These are phyloP conservation scores for Crotalaria pallida DNA, from an alignment of 306 rosid genomes.

Conservation along the genomic window DNA sequence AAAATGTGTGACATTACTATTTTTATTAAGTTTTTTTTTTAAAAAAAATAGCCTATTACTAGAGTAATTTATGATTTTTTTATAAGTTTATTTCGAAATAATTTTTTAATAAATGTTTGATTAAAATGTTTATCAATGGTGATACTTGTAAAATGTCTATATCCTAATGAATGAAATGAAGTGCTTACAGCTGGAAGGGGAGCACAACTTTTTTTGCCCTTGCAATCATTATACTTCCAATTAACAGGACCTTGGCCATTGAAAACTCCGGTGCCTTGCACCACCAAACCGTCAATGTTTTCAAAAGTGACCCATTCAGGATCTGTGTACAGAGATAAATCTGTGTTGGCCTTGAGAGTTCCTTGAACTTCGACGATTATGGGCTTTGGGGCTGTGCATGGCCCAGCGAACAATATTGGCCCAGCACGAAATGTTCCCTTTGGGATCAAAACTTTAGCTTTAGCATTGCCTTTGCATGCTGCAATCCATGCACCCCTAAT, in stretches of 20 bases:
- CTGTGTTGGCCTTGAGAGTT: constrained; percentile 41
- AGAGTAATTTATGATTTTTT: too few relatives aligned
- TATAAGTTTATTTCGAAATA: too few relatives aligned
- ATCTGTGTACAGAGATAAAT: constrained; percentile 30
- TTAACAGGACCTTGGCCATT: constrained; percentile 55
- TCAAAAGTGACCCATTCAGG: constrained; percentile 63
- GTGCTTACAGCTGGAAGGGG: constrained; percentile 48
- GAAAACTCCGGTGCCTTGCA: constrained; percentile 55
- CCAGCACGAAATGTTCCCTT: constrained; percentile 39
- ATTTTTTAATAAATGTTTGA: too few relatives aligned
- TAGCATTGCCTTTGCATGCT: constrained; percentile 49
- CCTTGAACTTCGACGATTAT: constrained; percentile 47
- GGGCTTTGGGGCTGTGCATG: constrained; percentile 48
- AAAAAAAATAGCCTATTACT: too few relatives aligned
- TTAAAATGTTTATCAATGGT: too few relatives aligned
- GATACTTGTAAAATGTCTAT: too few relatives aligned
- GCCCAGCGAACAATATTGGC: constrained; percentile 58
- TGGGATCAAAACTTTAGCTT: constrained; percentile 54
- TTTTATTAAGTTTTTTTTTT: too few relatives aligned
- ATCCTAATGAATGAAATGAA: neutral
- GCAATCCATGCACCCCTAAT: constrained; percentile 59
- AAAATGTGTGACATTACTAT: too few relatives aligned
- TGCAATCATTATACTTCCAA: constrained; percentile 42
- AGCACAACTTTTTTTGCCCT: constrained; percentile 2
- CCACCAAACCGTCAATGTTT: constrained; percentile 25